Conservation (phyloP, 148 eudicot genomes). For the Hydrangea macrophylla region DNA sequence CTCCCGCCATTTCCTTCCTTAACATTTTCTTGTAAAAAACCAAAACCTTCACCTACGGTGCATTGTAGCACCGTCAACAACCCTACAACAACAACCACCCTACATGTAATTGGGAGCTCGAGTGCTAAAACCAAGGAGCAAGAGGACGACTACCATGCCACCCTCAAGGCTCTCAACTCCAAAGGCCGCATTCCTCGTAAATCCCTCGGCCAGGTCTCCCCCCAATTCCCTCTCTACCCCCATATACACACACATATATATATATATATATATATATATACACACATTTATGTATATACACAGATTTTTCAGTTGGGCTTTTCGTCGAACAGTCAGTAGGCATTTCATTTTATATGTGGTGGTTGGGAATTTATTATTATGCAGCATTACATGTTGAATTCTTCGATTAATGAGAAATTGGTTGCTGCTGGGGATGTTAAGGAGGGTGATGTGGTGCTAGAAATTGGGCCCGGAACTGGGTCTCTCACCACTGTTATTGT, state of each 20-base stretch:
- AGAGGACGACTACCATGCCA: constrained; percentile 76
- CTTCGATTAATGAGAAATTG: constrained; percentile 67
- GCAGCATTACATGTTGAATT: constrained; percentile 94
- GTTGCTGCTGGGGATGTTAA: constrained; percentile 58
- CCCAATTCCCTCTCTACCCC: not conserved
- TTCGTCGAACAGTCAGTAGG: constrained; percentile 37
- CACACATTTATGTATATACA: not conserved
- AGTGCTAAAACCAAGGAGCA: constrained; percentile 24
- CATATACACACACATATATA: not conserved
- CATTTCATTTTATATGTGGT: not conserved
- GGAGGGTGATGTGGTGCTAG: constrained; percentile 89
- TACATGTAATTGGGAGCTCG: constrained; percentile 5
- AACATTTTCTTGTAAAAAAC: constrained; percentile 14
- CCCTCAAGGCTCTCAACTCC: constrained; percentile 90
- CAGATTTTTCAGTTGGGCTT: not conserved
- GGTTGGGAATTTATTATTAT: constrained; percentile 20
- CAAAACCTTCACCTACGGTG: constrained; percentile 20
- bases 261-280: not conserved
- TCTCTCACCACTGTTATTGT: constrained; percentile 76
- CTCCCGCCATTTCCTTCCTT: constrained; percentile 42
- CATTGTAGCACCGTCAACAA: constrained; percentile 18
- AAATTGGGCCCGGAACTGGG: constrained; percentile 97
- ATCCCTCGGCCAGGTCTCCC: constrained; percentile 90
- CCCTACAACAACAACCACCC: constrained; percentile 19
- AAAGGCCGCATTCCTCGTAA: constrained; percentile 75